Conservation (phyloP, 768 basidiomycete species). For the Suillus variegatus region DNA sequence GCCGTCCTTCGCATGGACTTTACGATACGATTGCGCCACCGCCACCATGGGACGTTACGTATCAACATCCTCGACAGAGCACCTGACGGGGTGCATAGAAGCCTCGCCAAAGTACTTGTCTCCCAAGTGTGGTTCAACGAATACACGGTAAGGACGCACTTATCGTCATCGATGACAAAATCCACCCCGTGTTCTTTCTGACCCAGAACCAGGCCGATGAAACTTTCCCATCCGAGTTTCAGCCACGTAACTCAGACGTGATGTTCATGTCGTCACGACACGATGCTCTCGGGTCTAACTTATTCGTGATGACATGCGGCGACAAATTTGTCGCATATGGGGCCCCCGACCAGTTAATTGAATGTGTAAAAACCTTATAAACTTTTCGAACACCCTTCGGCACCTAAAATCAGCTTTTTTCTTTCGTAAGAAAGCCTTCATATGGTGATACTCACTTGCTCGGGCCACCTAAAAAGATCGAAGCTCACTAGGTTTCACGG, state of each 20-base stretch:
- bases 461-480: not conserved
- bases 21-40: not conserved
- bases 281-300: not conserved
- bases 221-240: not conserved
- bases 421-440: not conserved
- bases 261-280: not conserved
- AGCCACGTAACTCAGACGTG: constrained; percentile 1
- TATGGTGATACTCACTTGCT: not conserved
- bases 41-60: not conserved
- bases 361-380: constrained; percentile 3
- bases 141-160: not conserved
- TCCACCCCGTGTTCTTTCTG: not conserved
- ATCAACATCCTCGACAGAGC: not conserved
- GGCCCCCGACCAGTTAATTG: not conserved
- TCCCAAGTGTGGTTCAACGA: not conserved
- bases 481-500: not conserved
- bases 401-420: not conserved
- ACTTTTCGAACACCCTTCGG: not conserved
- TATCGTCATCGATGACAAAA: not conserved
- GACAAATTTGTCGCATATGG: not conserved
- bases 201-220: not conserved
- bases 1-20: not conserved
- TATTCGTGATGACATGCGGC: not conserved
- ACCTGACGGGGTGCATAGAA: not conserved
- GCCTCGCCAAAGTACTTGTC: not conserved